phyloP scores from a whole-genome alignment of 2,329 filamentous ascomycete genomes.

The Remersonia thermophila region DNA sequence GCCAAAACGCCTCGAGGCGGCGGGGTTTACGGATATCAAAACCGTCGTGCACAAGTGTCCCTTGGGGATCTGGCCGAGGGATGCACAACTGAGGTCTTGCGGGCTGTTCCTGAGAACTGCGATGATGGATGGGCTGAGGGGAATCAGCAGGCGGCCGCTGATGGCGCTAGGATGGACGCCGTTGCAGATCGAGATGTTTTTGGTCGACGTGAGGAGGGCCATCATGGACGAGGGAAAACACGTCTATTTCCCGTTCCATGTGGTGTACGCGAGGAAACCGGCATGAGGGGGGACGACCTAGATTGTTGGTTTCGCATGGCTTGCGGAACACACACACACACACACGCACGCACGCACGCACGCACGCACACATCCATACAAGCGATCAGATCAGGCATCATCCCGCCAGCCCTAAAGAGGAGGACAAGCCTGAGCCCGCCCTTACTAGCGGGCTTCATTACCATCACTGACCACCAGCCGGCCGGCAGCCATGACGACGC shows the following conservation, averaged over 20 bases:
- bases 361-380: too few species aligned
- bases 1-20: conserved; percentile 24
- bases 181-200: conserved; percentile 25
- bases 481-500: too few species aligned
- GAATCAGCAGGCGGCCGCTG: conserved; percentile 20
- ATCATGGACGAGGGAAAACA: conserved; percentile 21
- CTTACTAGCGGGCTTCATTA: too few species aligned
- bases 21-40: conserved; percentile 31
- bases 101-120: conserved; percentile 34
- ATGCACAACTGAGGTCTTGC: conserved; percentile 30
- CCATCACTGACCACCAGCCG: too few species aligned
- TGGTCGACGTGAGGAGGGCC: conserved; percentile 24
- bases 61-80: conserved; percentile 35
- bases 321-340: too few species aligned
- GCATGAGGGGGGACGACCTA: conserved; percentile 1
- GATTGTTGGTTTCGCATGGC: too few species aligned
- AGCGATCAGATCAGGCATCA: too few species aligned
- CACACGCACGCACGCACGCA: too few species aligned
- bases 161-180: conserved; percentile 23
- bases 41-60: conserved; percentile 31
- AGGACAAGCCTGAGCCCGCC: too few species aligned
- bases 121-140: conserved; percentile 24
- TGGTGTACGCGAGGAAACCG: conserved; percentile 24
- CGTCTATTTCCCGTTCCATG: conserved; percentile 21
- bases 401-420: too few species aligned